Evolutionary conservation across 805 yeast genomes (phyloP).

Genomic region (Sugiyamaella valdiviana): DNA sequence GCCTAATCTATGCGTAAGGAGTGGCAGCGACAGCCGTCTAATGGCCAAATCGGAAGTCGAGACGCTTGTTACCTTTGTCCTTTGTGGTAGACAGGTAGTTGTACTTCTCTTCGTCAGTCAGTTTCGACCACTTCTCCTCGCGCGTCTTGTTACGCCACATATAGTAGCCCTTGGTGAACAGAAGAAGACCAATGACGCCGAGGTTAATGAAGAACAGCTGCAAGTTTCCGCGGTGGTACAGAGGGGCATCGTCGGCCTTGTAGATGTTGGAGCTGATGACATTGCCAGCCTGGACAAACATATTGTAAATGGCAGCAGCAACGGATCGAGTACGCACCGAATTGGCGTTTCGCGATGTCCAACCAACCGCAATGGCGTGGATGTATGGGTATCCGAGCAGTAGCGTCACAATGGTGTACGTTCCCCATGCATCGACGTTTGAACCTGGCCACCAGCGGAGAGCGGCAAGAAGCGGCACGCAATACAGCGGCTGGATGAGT

Average conservation of each 20-base stretch:
- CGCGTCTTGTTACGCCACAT: slow-evolving; percentile 28
- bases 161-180: slow-evolving; percentile 32
- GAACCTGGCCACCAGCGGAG: slow-evolving; percentile 40
- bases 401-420: slow-evolving; percentile 27
- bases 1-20: slow-evolving; percentile 13
- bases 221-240: slow-evolving; percentile 52
- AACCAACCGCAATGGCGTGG: slow-evolving; percentile 52
- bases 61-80: slow-evolving; percentile 53
- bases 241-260: slow-evolving; percentile 50
- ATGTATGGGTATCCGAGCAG: slow-evolving; percentile 32
- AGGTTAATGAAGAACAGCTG: slow-evolving; percentile 25
- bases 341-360: slow-evolving; percentile 59
- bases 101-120: slow-evolving; percentile 46
- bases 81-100: slow-evolving; percentile 41
- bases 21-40: slow-evolving; percentile 44
- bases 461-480: slow-evolving; percentile 13
- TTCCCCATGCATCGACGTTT: slow-evolving; percentile 25
- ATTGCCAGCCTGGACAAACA: slow-evolving; percentile 53
- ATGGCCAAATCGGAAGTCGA: slow-evolving; percentile 44
- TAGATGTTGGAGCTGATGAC: slow-evolving; percentile 54
- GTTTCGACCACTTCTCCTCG: slow-evolving; percentile 44
- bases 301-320: slow-evolving; percentile 58
- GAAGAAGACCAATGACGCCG: slow-evolving; percentile 16
- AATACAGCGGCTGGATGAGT: slow-evolving; percentile 16
- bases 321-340: slow-evolving; percentile 60